Conservation (phyloP, 2,329 filamentous ascomycete species). For the Canariomyces notabilis region DNA sequence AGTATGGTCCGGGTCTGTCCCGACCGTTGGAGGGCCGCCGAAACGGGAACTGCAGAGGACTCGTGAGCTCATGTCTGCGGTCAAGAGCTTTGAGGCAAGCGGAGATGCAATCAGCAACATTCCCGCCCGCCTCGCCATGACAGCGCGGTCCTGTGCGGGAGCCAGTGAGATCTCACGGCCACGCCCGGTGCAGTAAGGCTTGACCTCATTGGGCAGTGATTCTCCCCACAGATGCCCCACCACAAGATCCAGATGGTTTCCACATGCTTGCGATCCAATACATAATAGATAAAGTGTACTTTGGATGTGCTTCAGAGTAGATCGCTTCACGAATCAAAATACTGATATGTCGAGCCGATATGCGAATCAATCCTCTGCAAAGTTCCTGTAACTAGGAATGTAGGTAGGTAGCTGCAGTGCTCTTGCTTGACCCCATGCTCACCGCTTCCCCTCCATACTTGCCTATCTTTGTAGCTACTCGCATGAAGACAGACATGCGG, state of each 20-base stretch:
- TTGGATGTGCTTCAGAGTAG: too few species aligned
- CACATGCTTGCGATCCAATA: too few species aligned
- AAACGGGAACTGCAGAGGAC: too few species aligned
- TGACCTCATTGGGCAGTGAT: constrained; percentile 12
- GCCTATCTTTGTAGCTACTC: neutral
- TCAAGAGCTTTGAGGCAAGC: neutral
- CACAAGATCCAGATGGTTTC: neutral
- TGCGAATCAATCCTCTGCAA: neutral
- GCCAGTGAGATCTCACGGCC: constrained; percentile 16
- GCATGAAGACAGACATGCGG: too few species aligned
- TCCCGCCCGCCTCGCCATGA: neutral
- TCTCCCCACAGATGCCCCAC: neutral
- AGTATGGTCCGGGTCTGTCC: neutral
- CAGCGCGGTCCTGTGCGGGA: constrained; percentile 4
- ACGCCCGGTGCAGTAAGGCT: constrained; percentile 13
- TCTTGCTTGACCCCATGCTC: too few species aligned
- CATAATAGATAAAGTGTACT: too few species aligned
- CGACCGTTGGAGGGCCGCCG: neutral
- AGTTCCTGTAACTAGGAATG: too few species aligned
- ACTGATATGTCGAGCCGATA: neutral
- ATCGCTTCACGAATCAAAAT: too few species aligned
- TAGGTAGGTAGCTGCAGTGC: too few species aligned
- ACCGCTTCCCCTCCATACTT: constrained; percentile 1
- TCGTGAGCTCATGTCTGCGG: constrained; percentile 4
- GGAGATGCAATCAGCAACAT: neutral